Percentiles rank a stretch among this genome's conserved stretches.
Conservation (phyloP, 2,329 filamentous ascomycete genomes). For the Aspergillus neoniger region DNA sequence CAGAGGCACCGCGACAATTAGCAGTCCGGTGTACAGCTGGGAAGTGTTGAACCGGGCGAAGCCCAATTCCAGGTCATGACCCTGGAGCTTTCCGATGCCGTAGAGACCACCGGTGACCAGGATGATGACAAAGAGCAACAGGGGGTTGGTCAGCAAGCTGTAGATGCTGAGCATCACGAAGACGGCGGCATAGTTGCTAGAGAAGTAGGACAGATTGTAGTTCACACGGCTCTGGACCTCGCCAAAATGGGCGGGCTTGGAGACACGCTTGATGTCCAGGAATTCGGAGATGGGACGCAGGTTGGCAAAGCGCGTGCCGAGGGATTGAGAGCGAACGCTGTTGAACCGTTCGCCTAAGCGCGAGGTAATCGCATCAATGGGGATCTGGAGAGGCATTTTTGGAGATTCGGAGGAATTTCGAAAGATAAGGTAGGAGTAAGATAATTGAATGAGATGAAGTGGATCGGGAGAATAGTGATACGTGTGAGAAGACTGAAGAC, state of each 20-base stretch:
- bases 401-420: slow-evolving; percentile 8
- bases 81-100: slow-evolving; percentile 86
- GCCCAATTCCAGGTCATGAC: slow-evolving; percentile 84
- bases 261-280: slow-evolving; percentile 91
- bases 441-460: neutral
- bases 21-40: slow-evolving; percentile 88
- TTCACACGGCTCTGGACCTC: slow-evolving; percentile 91
- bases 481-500: neutral
- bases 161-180: slow-evolving; percentile 97
- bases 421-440: neutral
- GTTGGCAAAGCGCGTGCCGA: slow-evolving; percentile 85
- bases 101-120: slow-evolving; percentile 85
- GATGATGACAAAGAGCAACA: slow-evolving; percentile 88
- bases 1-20: slow-evolving; percentile 80
- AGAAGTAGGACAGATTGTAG: slow-evolving; percentile 97
- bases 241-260: slow-evolving; percentile 87
- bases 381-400: slow-evolving; percentile 91
- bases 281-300: slow-evolving; percentile 90
- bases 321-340: slow-evolving; percentile 74
- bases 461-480: neutral
- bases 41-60: slow-evolving; percentile 80
- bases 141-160: slow-evolving; percentile 82
- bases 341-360: slow-evolving; percentile 90
- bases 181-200: slow-evolving; percentile 94
- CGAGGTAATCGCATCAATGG: slow-evolving; percentile 86